Conservation (phyloP, 2,329 filamentous ascomycete genomes). For the Hypoxylon sp. region DNA sequence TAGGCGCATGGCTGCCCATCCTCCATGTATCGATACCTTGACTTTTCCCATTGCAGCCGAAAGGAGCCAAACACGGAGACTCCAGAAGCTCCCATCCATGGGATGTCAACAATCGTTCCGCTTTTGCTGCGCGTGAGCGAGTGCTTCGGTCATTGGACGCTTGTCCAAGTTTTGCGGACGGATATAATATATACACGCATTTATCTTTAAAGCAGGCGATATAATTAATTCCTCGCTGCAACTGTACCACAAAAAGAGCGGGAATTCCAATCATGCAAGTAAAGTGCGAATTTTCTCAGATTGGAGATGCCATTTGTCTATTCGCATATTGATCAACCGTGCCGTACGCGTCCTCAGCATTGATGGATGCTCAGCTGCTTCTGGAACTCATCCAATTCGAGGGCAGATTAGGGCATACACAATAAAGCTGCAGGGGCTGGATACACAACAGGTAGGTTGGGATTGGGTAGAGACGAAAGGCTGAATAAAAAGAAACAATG, state of each 20-base stretch:
- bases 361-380: constrained; percentile 39
- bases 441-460: constrained; percentile 44
- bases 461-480: constrained; percentile 18
- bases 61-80: constrained; percentile 16
- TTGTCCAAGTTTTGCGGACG: constrained; percentile 26
- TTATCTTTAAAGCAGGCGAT: constrained; percentile 31
- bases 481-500: constrained; percentile 30
- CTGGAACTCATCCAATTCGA: constrained; percentile 33
- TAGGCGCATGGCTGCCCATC: constrained; percentile 58
- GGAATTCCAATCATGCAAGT: constrained; percentile 25
- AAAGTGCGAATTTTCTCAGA: constrained; percentile 30
- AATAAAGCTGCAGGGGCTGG: constrained; percentile 40
- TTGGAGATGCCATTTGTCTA: constrained; percentile 22
- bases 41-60: constrained; percentile 33
- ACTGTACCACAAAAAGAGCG: constrained; percentile 30
- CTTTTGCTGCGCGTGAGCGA: constrained; percentile 35
- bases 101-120: constrained; percentile 24
- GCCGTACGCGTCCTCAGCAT: constrained; percentile 37
- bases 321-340: constrained; percentile 24
- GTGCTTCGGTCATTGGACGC: constrained; percentile 40
- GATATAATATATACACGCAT: constrained; percentile 22
- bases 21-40: constrained; percentile 55
- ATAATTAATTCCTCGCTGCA: constrained; percentile 32
- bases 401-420: constrained; percentile 43
- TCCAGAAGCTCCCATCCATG: constrained; percentile 5